Conservation (phyloP, 768 basidiomycete species). For the Hortiboletus campestris region DNA sequence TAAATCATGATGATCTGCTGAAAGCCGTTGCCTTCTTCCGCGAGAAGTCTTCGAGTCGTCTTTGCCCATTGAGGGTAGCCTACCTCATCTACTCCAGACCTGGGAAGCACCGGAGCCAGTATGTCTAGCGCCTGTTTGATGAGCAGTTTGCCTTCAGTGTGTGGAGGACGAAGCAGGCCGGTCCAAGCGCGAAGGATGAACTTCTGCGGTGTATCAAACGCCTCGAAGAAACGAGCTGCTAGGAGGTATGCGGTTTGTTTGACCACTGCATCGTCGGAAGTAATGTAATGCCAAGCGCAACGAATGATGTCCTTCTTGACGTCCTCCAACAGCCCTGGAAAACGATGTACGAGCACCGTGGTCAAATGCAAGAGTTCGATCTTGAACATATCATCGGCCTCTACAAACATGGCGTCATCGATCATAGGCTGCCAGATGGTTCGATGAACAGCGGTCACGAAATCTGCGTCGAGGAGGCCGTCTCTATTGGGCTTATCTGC, state of each 20-base stretch:
- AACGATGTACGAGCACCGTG: slow-evolving; percentile 82
- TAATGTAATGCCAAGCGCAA: slow-evolving; percentile 87
- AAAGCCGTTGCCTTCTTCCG: slow-evolving; percentile 78
- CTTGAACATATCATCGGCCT: slow-evolving; percentile 79
- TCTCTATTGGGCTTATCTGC: slow-evolving; percentile 55
- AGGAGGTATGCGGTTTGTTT: slow-evolving; percentile 92
- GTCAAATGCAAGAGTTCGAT: slow-evolving; percentile 91
- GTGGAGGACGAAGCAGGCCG: slow-evolving; percentile 78
- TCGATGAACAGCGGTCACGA: slow-evolving; percentile 65
- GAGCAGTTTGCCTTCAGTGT: slow-evolving; percentile 71
- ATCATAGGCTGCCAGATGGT: slow-evolving; percentile 82
- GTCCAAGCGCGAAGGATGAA: slow-evolving; percentile 91
- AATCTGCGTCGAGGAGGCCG: slow-evolving; percentile 67
- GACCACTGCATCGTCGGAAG: slow-evolving; percentile 83
- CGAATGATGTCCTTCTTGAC: slow-evolving; percentile 91
- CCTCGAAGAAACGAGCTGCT: slow-evolving; percentile 87
- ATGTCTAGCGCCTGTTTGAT: slow-evolving; percentile 86
- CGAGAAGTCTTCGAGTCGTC: slow-evolving; percentile 77
- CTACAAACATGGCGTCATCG: slow-evolving; percentile 48
- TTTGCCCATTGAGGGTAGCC: slow-evolving; percentile 81
- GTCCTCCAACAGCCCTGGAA: slow-evolving; percentile 74
- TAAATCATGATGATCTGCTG: slow-evolving; percentile 79
- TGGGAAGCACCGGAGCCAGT: slow-evolving; percentile 77
- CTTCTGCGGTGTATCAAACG: slow-evolving; percentile 85
- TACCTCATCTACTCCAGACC: slow-evolving; percentile 52